Percentiles rank a stretch among this genome's conserved stretches.
phyloP scores from a whole-genome alignment of 2,329 filamentous ascomycete species.

The Tolypocladium endophyticum region DNA sequence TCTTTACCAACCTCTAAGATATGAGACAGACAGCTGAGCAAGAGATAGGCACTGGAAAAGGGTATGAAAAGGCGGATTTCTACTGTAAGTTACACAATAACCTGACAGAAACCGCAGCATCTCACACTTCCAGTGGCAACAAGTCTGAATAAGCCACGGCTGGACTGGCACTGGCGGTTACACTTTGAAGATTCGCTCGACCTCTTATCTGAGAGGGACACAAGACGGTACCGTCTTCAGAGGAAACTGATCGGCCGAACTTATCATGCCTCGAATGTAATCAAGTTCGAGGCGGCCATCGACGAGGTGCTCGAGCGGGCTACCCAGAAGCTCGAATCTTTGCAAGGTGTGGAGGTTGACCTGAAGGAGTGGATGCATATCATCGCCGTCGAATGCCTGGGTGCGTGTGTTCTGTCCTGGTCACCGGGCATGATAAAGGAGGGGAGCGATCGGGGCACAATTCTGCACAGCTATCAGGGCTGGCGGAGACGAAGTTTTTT shows the following conservation, averaged over 20 bases:
- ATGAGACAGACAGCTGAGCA: not conserved
- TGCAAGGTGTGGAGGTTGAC: conserved; percentile 31
- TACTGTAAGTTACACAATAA: conserved; percentile 27
- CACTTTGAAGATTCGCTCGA: conserved; percentile 35
- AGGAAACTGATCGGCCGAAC: conserved; percentile 37
- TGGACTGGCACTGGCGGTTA: conserved; percentile 26
- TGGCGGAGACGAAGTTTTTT: conserved; percentile 44
- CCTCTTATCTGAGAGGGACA: conserved; percentile 37
- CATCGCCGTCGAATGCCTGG: conserved; percentile 39
- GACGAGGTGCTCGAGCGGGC: conserved; percentile 27
- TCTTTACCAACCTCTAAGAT: not conserved
- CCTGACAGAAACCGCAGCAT: not conserved
- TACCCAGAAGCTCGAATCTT: conserved; percentile 21
- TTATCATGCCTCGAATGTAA: conserved; percentile 32
- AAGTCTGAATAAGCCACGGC: conserved; percentile 27
- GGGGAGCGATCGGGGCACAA: conserved; percentile 34
- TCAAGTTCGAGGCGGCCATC: conserved; percentile 28
- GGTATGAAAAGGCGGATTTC: conserved; percentile 41
- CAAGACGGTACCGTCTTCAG: conserved; percentile 36
- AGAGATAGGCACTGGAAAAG: conserved; percentile 30
- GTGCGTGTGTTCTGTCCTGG: conserved; percentile 39
- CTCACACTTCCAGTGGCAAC: conserved; percentile 28
- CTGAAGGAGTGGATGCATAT: conserved; percentile 48
- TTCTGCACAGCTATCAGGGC: conserved; percentile 35
- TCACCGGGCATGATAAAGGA: conserved; percentile 35